Percentiles rank a stretch among this genome's conserved stretches.
These are phyloP conservation scores for Candida awuae DNA, from an alignment of 805 yeast genomes.

Conservation along the genomic window DNA sequence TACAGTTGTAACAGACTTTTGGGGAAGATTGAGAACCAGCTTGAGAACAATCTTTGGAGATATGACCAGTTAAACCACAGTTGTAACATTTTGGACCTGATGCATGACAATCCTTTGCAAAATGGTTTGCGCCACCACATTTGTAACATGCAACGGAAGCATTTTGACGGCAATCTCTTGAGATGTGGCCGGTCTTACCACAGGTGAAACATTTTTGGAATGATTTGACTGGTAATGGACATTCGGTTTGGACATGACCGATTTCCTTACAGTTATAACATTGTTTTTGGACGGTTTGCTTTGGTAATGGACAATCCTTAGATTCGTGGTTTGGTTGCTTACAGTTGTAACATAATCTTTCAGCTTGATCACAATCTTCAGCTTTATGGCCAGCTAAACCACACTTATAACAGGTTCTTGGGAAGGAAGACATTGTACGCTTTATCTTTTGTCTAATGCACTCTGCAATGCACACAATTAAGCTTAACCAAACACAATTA, in stretches of 20 bases:
- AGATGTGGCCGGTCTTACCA: conserved; percentile 71
- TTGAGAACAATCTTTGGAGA: conserved; percentile 71
- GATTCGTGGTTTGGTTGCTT: conserved; percentile 86
- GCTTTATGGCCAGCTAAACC: conserved; percentile 90
- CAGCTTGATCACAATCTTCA: conserved; percentile 76
- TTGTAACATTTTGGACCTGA: conserved; percentile 75
- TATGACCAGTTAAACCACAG: conserved; percentile 87
- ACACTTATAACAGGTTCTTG: conserved; percentile 83
- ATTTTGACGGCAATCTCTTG: conserved; percentile 53
- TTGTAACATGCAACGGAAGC: conserved; percentile 64
- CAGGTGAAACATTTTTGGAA: conserved; percentile 77
- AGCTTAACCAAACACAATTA: too few species aligned
- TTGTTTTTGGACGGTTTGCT: conserved; percentile 75
- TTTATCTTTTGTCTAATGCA: neutral
- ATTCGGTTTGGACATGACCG: conserved; percentile 84
- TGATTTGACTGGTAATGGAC: conserved; percentile 49
- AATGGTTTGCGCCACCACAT: conserved; percentile 90
- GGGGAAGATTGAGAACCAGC: conserved; percentile 32
- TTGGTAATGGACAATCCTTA: conserved; percentile 81
- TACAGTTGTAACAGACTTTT: conserved; percentile 68
- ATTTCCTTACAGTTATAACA: conserved; percentile 90
- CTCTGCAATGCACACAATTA: neutral
- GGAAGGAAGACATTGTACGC: conserved; percentile 26
- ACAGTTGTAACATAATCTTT: conserved; percentile 89
- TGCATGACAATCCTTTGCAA: conserved; percentile 78